These are phyloP conservation scores for Xylaria bambusicola DNA, from an alignment of 495 filamentous ascomycete species.

Conservation along the genomic window DNA sequence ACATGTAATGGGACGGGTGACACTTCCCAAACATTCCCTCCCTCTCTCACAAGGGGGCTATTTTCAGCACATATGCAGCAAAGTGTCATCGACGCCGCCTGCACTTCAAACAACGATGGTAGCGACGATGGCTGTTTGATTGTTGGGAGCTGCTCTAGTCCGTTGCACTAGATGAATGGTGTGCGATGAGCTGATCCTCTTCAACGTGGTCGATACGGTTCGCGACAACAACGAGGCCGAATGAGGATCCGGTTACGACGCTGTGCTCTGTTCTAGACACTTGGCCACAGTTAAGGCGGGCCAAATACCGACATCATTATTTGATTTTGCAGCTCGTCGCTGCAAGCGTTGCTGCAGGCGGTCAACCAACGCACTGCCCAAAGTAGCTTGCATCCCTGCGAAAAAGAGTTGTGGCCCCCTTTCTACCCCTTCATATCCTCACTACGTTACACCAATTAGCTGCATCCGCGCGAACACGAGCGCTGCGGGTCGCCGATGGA, in stretches of 20 bases:
- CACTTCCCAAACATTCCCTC: neutral
- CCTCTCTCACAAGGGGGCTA: too few relatives aligned
- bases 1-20: neutral
- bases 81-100: neutral
- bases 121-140: neutral
- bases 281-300: slow-evolving; percentile 14
- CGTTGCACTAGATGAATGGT: slow-evolving; percentile 2
- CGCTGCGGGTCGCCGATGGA: slow-evolving; percentile 6
- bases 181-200: slow-evolving; percentile 8
- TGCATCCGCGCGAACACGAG: slow-evolving; percentile 19
- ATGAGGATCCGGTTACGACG: slow-evolving; percentile 11
- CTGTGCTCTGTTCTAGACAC: slow-evolving; percentile 19
- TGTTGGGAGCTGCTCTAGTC: neutral
- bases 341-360: too few relatives aligned
- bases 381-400: slow-evolving; percentile 5
- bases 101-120: neutral
- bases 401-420: neutral
- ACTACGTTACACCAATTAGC: slow-evolving; percentile 12
- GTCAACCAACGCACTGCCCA: slow-evolving; percentile 1
- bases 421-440: neutral
- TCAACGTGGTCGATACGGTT: slow-evolving; percentile 8
- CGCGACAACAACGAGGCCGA: neutral
- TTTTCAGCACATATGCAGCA: neutral
- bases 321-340: slow-evolving; percentile 9
- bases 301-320: neutral